A percentile compares a stretch with the other conserved stretches of the same genome.
Evolutionary conservation across 169 alveolate species (phyloP).

Genomic region (Plasmodium fragile): DNA sequence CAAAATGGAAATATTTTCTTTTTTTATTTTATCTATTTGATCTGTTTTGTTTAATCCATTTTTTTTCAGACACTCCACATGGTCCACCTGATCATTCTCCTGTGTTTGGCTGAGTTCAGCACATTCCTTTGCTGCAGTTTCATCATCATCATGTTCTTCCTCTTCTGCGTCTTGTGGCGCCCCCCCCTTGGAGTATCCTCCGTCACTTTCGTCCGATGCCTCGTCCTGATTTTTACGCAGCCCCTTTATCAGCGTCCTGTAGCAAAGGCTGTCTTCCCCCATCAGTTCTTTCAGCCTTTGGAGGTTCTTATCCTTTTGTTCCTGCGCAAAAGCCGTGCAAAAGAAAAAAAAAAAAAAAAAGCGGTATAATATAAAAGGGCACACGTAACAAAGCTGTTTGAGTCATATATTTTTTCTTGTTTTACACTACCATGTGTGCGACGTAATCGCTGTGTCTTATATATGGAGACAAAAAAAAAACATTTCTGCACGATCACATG

Average conservation of each 20-base stretch:
- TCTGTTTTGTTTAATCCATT: slow-evolving; percentile 23
- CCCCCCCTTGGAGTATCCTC: not conserved
- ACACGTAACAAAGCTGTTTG: not conserved
- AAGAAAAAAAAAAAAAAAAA: too few relatives aligned
- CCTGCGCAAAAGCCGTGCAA: not conserved
- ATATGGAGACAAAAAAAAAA: not conserved
- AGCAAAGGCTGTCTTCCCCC: slow-evolving; percentile 24
- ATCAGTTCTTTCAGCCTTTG: slow-evolving; percentile 28
- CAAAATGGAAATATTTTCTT: slow-evolving; percentile 5
- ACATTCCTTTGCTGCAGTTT: not conserved
- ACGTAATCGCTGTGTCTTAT: not conserved
- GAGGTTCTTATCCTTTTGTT: slow-evolving; percentile 14
- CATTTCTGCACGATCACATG: not conserved
- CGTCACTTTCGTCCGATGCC: slow-evolving; percentile 17
- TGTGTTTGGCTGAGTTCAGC: not conserved
- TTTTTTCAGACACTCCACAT: not conserved
- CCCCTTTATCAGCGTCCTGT: slow-evolving; percentile 3
- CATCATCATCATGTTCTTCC: not conserved
- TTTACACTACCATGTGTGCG: not conserved
- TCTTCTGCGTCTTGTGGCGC: not conserved
- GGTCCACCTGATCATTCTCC: not conserved
- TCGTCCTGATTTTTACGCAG: slow-evolving; percentile 23
- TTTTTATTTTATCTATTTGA: slow-evolving; percentile 36
- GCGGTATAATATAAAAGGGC: not conserved
- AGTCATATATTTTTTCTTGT: too few relatives aligned